Percentiles rank a stretch among this genome's conserved stretches.
Conservation (phyloP, 768 basidiomycete genomes). For the Macrolepiota fuliginosa region DNA sequence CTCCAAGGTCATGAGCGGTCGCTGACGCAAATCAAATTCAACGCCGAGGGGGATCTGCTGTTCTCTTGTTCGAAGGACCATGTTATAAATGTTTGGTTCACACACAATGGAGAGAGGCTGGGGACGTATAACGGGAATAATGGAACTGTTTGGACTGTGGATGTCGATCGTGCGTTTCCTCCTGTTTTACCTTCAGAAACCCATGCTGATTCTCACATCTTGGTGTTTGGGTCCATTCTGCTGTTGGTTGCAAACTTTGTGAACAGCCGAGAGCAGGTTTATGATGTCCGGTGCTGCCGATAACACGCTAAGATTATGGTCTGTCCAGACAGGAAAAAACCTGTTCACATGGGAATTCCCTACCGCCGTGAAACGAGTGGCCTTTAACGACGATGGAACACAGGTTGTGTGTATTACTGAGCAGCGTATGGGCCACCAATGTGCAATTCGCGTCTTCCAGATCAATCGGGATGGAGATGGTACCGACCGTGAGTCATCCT, state of each 20-base stretch:
- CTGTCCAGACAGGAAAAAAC: conserved; percentile 86
- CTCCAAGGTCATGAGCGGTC: conserved; percentile 90
- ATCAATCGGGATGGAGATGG: conserved; percentile 84
- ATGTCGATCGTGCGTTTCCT: conserved; percentile 80
- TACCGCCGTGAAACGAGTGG: conserved; percentile 94
- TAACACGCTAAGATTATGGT: conserved; percentile 90
- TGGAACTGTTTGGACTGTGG: conserved; percentile 95
- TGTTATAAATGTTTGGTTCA: conserved; percentile 94
- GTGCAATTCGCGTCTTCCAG: conserved; percentile 86
- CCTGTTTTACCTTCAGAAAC: conserved; percentile 1
- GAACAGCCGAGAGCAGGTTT: conserved; percentile 72
- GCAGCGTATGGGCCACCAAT: conserved; percentile 92
- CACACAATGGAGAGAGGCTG: conserved; percentile 94
- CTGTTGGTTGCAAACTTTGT: background rate
- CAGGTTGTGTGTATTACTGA: conserved; percentile 93
- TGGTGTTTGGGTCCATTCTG: background rate
- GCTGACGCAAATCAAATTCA: conserved; percentile 97
- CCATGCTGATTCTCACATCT: conserved; percentile 1
- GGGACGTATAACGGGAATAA: conserved; percentile 98
- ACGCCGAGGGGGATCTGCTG: conserved; percentile 91
- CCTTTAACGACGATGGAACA: conserved; percentile 83
- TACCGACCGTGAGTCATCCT: conserved; percentile 64
- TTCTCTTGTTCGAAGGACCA: conserved; percentile 97
- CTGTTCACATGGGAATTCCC: conserved; percentile 97
- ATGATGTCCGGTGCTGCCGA: conserved; percentile 93